Base-by-base conservation (phyloP, 208 protist species). In the Crithidia acanthocephali region DNA sequence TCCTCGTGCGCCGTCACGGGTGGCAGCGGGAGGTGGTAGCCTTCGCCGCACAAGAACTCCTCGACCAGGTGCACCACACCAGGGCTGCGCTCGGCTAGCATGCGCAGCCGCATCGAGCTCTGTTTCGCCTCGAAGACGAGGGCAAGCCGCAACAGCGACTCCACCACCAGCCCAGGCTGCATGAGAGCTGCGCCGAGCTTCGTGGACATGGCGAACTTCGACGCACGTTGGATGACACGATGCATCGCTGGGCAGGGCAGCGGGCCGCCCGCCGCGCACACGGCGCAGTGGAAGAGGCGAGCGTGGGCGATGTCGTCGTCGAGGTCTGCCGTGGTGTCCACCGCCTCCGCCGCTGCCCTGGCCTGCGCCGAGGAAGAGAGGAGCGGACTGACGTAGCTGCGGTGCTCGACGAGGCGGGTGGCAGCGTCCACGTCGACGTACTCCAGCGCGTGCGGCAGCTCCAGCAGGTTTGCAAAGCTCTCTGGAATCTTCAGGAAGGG, bases 11-110 rank as follows among this genome's bases (percentile, higher is more conserved):
- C 84, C 16, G 86, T 91, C 9, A 94, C 79, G n/a, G 76, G 61
- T 2, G 92, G 92, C 52, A 93, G 74, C 3, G 80, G 81, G 1
- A 94, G 72, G 71, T 95, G 89, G 55, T 94, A 94, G 22, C 85
- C 92, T 58, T 90, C 84, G 20, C 92, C 92, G 55, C 81, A 96
- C n/a, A 96, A 81, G 45, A 85, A 96, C 74, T 84, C 84, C 45
- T 69, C 75, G 2, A 96, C 76, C 13, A 68, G 77, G 16, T 81
- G 60, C 50, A 87, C 75, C 23, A 95, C 80, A 27, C 35, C 45
- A 2, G 88, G 92, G 56, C 85, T 77, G 32, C 78, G 57, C 74
- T 95, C 86, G 5, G 87, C 89, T 50, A 96, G 63, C 51, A 80
- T 18, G n/a, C 89, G 87, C 69, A 96, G 52, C 9, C 92, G 87